These are phyloP conservation scores for Hirschfeldia incana DNA, from an alignment of 345 rosid species.

Conservation along the genomic window DNA sequence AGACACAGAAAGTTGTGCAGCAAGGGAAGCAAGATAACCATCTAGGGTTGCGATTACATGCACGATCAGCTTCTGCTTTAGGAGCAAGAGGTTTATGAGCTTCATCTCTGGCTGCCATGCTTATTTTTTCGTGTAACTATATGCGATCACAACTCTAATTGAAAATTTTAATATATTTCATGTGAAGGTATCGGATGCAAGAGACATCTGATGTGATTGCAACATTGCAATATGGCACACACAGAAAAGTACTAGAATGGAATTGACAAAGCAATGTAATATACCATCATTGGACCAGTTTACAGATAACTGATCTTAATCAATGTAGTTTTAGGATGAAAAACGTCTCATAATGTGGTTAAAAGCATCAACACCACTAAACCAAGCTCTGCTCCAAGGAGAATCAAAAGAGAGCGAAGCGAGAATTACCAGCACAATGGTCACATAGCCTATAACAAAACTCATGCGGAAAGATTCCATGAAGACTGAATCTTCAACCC, in stretches of 20 bases:
- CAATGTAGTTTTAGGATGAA: not conserved
- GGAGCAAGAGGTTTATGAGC: not conserved
- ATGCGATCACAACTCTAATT: too few relatives aligned
- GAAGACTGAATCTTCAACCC: not conserved
- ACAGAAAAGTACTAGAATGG: not conserved
- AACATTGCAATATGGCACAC: not conserved
- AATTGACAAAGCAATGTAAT: not conserved
- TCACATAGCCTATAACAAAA: not conserved
- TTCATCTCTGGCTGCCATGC: not conserved
- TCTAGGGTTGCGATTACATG: not conserved
- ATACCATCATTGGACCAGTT: too few relatives aligned
- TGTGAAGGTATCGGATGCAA: too few relatives aligned
- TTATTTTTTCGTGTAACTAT: too few relatives aligned
- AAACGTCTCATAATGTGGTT: not conserved
- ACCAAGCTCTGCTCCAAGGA: not conserved
- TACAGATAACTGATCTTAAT: not conserved
- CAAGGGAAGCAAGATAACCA: not conserved
- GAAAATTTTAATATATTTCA: too few relatives aligned
- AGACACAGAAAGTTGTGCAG: not conserved
- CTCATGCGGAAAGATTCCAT: not conserved
- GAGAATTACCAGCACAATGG: not conserved
- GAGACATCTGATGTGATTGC: too few relatives aligned
- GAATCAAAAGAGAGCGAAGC: not conserved
- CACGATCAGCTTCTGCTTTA: not conserved
- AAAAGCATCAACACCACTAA: not conserved